Conservation (phyloP, 768 basidiomycete species). For the Rhizopogon vesiculosus region DNA sequence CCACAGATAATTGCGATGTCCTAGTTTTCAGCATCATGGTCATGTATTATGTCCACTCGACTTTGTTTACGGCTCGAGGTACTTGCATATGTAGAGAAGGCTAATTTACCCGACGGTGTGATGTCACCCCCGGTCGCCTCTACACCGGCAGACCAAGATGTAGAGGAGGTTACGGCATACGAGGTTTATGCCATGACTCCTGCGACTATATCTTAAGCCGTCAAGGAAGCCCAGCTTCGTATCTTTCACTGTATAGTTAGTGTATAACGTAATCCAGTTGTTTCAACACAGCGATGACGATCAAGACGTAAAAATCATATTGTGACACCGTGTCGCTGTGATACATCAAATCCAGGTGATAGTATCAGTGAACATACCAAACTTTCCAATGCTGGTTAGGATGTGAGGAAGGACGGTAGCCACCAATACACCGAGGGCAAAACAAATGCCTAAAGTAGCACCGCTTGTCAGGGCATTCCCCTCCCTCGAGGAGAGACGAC, state of each 20-base stretch:
- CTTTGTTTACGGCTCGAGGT: constrained; percentile 2
- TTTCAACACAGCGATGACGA: not conserved
- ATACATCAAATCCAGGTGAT: not conserved
- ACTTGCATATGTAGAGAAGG: constrained; percentile 1
- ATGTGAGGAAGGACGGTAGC: constrained; percentile 6
- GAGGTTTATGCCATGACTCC: not conserved
- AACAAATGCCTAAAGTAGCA: constrained; percentile 13
- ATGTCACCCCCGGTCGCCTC: not conserved
- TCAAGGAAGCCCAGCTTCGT: not conserved
- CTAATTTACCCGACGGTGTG: constrained; percentile 1
- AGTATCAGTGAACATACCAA: not conserved
- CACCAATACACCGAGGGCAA: constrained; percentile 10
- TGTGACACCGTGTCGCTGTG: too few relatives aligned
- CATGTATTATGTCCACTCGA: constrained; percentile 2
- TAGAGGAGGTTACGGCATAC: not conserved
- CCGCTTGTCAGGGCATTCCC: not conserved
- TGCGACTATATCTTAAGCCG: not conserved
- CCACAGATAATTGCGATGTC: constrained; percentile 64
- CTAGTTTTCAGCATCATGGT: constrained; percentile 46
- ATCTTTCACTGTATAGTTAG: not conserved
- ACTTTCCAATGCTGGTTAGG: not conserved
- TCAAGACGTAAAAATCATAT: too few relatives aligned
- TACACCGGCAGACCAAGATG: not conserved
- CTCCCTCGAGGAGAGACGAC: not conserved
- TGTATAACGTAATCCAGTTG: not conserved